Percentiles rank a stretch among this genome's conserved stretches.
These are phyloP conservation scores for Hura crepitans DNA, from an alignment of 441 rosid genomes.

Conservation along the genomic window DNA sequence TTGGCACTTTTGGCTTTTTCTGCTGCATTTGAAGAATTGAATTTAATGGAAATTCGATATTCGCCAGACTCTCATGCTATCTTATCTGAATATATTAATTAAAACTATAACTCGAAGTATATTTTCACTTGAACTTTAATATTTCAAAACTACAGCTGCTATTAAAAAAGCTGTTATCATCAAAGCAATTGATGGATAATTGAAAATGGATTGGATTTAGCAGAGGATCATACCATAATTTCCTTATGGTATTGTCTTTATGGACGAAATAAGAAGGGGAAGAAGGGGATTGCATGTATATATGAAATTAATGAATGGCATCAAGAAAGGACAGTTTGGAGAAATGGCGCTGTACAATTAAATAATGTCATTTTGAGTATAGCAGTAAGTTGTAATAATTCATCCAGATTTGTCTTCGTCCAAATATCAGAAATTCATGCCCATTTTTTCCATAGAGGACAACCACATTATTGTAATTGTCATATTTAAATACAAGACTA, in stretches of 20 bases:
- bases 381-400: constrained; percentile 25
- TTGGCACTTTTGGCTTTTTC: constrained; percentile 19
- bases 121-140: too few relatives aligned
- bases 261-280: constrained; percentile 1
- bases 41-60: too few relatives aligned
- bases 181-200: too few relatives aligned
- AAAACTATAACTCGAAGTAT: too few relatives aligned
- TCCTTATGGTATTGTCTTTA: not conserved
- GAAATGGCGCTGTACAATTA: constrained; percentile 13
- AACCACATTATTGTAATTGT: constrained; percentile 27
- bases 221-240: not conserved
- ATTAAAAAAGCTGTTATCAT: too few relatives aligned
- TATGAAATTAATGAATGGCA: not conserved
- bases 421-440: constrained; percentile 9
- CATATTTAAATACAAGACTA: constrained; percentile 13
- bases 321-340: not conserved
- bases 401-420: constrained; percentile 25
- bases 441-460: constrained; percentile 18
- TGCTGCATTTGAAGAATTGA: constrained; percentile 10
- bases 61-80: too few relatives aligned
- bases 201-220: too few relatives aligned
- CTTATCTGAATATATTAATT: too few relatives aligned
- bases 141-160: too few relatives aligned
- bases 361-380: constrained; percentile 13
- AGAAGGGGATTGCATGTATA: not conserved